Evolutionary conservation across 169 alveolate genomes (phyloP).

Genomic region (Plasmodium gaboni): DNA sequence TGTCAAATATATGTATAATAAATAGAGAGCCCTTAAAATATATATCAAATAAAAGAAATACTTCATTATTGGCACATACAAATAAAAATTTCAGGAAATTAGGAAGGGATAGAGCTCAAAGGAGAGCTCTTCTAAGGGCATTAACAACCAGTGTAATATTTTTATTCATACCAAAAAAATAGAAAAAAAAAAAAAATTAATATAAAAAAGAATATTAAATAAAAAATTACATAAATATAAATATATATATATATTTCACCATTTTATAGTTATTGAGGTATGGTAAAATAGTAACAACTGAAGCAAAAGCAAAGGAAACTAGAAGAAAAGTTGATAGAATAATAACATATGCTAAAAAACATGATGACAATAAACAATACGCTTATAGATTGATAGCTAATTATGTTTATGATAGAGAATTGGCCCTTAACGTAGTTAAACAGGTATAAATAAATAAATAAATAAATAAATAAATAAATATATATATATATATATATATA

Average conservation of each 20-base stretch:
- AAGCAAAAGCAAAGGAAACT: slow-evolving; percentile 86
- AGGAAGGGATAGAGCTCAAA: slow-evolving; percentile 80
- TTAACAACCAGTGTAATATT: slow-evolving; percentile 80
- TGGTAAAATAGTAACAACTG: slow-evolving; percentile 85
- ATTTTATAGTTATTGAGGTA: slow-evolving; percentile 79
- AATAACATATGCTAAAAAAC: slow-evolving; percentile 84
- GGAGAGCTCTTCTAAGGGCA: slow-evolving; percentile 86
- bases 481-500: background rate
- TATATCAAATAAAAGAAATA: slow-evolving; percentile 34
- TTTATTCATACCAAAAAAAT: background rate
- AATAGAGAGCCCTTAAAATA: slow-evolving; percentile 21
- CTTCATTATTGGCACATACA: slow-evolving; percentile 43
- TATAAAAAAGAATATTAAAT: background rate
- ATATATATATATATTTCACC: background rate
- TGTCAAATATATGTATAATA: slow-evolving; percentile 19
- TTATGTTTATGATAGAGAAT: slow-evolving; percentile 83
- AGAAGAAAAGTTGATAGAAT: slow-evolving; percentile 84
- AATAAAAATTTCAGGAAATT: slow-evolving; percentile 77
- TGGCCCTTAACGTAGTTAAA: slow-evolving; percentile 80
- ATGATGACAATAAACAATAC: slow-evolving; percentile 68
- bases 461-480: background rate
- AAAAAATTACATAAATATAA: background rate
- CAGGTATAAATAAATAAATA: slow-evolving; percentile 55
- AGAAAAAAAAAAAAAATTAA: no score
- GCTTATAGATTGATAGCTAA: slow-evolving; percentile 81